Base-by-base conservation (phyloP, 179 eudicot genomes). In the Heliamphora pulchella region DNA sequence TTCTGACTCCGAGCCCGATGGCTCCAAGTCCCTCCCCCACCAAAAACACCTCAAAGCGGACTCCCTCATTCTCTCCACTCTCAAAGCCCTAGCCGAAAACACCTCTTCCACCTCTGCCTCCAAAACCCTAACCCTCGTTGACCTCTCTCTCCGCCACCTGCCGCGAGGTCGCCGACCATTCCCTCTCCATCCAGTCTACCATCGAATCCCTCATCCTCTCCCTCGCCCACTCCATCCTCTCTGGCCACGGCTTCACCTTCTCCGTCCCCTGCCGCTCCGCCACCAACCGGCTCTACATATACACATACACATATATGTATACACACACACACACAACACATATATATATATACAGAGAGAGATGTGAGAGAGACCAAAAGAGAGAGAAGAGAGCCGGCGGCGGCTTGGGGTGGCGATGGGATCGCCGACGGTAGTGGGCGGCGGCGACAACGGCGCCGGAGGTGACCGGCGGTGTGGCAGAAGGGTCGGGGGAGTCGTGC, bases 131-230 rank as follows among this genome's bases (percentile, higher is more conserved):
- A 81, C 93, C 71, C 95, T 94, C 47, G 79, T 90, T 82, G 91
- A 88, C 82, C 82, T 93, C 82, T 82, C 88, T 58, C 91, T 74
- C 97, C 85, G 54, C 90, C 86, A 75, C 93, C 64, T 95, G 94
- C 84, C 98, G 97, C 44, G 94, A 91, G 68, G 98, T 95, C 65
- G 48, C 91, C 83, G 98, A 95, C 80, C 96, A 91, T 17, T 83
- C 97, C 5, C 91, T 89, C 85, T 85, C 95, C 86, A 98, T 95
- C 48, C 98, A 88, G 31, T 82, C 91, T 82, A 41, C 74, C 50
- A 95, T 95, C 88, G 98, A 93, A 77, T 55, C 91, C 80, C 87
- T 92, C 31, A 68, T 86, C 17, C 81, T 92, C 82, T 82, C 94
- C 13, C 77, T 93, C 69, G 87, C 98, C 62, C 82, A 81, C 64